These are phyloP conservation scores for Liquidambar formosana DNA, from an alignment of 164 flowering plant species.

Conservation along the genomic window DNA sequence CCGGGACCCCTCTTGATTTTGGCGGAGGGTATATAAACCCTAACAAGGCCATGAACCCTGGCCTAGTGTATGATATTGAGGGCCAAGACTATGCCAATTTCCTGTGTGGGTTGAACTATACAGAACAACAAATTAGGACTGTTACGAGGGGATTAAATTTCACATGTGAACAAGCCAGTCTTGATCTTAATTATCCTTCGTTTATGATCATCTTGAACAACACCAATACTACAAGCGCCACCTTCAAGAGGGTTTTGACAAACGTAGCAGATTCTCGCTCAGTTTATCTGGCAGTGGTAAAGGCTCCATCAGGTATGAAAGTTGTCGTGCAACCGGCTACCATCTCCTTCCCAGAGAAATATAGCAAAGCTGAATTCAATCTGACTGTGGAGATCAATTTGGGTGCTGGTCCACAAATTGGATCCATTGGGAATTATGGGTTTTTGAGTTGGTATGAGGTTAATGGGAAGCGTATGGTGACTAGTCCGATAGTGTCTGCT, in stretches of 20 bases:
- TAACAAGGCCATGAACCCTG: slow-evolving; percentile 44
- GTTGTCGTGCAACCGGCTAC: slow-evolving; percentile 23
- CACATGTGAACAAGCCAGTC: slow-evolving; percentile 20
- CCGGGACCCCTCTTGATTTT: slow-evolving; percentile 35
- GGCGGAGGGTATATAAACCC: slow-evolving; percentile 46
- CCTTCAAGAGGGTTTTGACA: slow-evolving; percentile 27
- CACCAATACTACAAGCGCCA: slow-evolving; percentile 19
- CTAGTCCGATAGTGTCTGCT: no score
- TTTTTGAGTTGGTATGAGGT: no score
- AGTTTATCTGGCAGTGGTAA: slow-evolving; percentile 17
- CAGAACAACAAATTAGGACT: slow-evolving; percentile 19
- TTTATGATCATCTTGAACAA: slow-evolving; percentile 25
- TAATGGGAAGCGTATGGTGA: no score
- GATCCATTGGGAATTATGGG: slow-evolving; percentile 17
- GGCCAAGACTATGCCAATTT: slow-evolving; percentile 28
- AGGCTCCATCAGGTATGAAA: slow-evolving; percentile 31
- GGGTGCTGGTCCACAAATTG: slow-evolving; percentile 14
- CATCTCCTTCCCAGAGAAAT: no score
- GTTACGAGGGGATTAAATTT: slow-evolving; percentile 23
- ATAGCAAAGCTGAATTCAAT: no score
- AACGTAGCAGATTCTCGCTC: slow-evolving; percentile 21
- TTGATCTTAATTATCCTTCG: slow-evolving; percentile 39
- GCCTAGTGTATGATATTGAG: slow-evolving; percentile 38
- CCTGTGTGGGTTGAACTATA: slow-evolving; percentile 37
- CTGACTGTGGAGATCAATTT: no score